Base-by-base conservation (phyloP, 108 stramenopile species). In the Conticribra guillardii region DNA sequence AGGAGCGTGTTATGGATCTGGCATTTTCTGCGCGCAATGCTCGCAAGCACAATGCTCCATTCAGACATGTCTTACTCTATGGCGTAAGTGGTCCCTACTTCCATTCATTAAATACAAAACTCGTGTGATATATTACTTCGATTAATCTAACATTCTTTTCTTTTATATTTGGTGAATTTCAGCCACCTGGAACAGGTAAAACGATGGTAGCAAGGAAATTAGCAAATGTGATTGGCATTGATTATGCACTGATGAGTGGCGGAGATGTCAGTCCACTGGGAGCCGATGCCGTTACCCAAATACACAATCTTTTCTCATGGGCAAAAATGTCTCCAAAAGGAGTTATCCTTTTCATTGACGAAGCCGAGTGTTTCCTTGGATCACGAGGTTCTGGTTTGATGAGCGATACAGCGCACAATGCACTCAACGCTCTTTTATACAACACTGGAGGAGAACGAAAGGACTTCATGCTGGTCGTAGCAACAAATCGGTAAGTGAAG, bases 251-350 rank as follows among this genome's bases (percentile, higher is more conserved):
- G n/a, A 87, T 94, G 87, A 80, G 82, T 51, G 94, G 94, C 4
- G 94, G 94, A 30, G 94, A 96, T 58, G 87, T 96, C 17, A 92
- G 88, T 28, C 91, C 94, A 0, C 76, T 96, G 31, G 92, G 91
- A n/a, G 54, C 72, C 21, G 89, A 93, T 58, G 94, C 90, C 3
- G 92, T 93, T 29, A 90, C 87, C 0, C 85, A 91, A 61, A 87
- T 95, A 24, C 92, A 95, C 60, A 67, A 64, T 8, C 69, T 95
- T 15, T 95, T 95, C 60, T 49, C 68, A 15, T 95, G 94, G 94
- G 94, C 94, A 45, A 83, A 78, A 66, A 67, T 65, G 50, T 64
- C 69, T 55, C 69, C 62, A 0, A 80, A 80, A 30, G 94, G 94
- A 2, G 72, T 93, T 9, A 60, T 95, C 7, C 72, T 95, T 2